phyloP scores from a whole-genome alignment of 805 yeast species.

The Wickerhamomyces ciferrii region DNA sequence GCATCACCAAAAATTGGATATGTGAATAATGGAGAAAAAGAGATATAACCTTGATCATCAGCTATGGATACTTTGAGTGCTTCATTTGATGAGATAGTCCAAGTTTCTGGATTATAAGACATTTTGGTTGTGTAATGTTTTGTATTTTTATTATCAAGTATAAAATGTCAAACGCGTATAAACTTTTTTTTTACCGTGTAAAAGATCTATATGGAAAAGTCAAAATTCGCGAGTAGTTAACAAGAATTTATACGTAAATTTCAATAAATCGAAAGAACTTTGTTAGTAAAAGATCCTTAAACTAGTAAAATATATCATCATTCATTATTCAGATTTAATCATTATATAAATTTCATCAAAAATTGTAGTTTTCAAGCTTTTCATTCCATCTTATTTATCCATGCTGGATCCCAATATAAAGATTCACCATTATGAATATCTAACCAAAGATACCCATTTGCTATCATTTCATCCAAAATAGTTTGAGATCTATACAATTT shows the following conservation, averaged over 20 bases:
- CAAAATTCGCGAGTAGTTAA: too few species aligned
- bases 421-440: slow-evolving; percentile 50
- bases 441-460: slow-evolving; percentile 81
- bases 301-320: too few species aligned
- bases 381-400: slow-evolving; percentile 35
- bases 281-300: too few species aligned
- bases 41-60: slow-evolving; percentile 50
- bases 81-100: slow-evolving; percentile 75
- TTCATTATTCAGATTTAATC: too few species aligned
- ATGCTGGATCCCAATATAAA: slow-evolving; percentile 71
- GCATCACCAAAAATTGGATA: slow-evolving; percentile 93
- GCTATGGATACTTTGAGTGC: slow-evolving; percentile 57
- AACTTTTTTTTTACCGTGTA: too few species aligned
- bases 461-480: slow-evolving; percentile 73
- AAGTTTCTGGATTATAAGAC: slow-evolving; percentile 55
- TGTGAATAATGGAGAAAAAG: slow-evolving; percentile 76
- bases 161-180: background rate
- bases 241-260: too few species aligned
- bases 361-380: too few species aligned
- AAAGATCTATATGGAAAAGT: background rate
- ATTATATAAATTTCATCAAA: too few species aligned
- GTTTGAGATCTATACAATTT: slow-evolving; percentile 50
- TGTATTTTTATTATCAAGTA: too few species aligned
- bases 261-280: too few species aligned
- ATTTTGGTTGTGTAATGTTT: slow-evolving; percentile 3